These are phyloP conservation scores for Solanum gracilifrons DNA, from an alignment of 257 asterid species.

Conservation along the genomic window DNA sequence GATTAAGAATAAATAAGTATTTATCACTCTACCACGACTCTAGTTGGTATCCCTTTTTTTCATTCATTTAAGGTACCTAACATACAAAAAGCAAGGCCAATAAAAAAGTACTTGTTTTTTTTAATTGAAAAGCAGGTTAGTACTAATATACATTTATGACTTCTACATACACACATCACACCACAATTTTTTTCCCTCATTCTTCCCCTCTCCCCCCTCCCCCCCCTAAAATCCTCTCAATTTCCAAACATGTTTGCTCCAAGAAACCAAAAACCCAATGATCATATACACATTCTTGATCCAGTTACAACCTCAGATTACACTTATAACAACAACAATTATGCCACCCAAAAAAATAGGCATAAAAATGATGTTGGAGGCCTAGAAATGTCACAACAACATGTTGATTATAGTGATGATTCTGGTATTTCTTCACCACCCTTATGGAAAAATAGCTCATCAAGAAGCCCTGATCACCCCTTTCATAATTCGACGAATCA, in stretches of 20 bases:
- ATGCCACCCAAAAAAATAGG: background rate
- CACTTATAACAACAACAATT: background rate
- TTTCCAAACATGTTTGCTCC: slow-evolving; percentile 10
- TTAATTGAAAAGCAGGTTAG: background rate
- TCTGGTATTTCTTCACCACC: slow-evolving; percentile 59
- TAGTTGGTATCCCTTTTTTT: background rate
- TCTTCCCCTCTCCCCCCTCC: background rate
- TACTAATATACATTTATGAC: background rate
- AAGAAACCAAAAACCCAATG: background rate
- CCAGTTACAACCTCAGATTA: slow-evolving; percentile 4
- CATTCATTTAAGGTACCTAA: background rate
- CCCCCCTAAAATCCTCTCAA: slow-evolving; percentile 18
- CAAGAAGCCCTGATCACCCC: slow-evolving; percentile 25
- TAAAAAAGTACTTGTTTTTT: background rate
- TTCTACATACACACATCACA: background rate
- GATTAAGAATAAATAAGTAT: too few relatives aligned
- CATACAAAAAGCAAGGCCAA: background rate
- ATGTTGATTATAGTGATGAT: slow-evolving; percentile 19
- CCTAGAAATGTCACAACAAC: background rate
- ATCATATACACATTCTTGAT: slow-evolving; percentile 2
- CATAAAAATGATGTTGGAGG: slow-evolving; percentile 10
- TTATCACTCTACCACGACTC: background rate
- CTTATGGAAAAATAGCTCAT: slow-evolving; percentile 39
- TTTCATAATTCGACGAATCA: background rate
- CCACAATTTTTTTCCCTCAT: slow-evolving; percentile 5